Evolutionary conservation across 2,329 filamentous ascomycete genomes (phyloP).

Genomic region (Pseudogymnoascus sp.): DNA sequence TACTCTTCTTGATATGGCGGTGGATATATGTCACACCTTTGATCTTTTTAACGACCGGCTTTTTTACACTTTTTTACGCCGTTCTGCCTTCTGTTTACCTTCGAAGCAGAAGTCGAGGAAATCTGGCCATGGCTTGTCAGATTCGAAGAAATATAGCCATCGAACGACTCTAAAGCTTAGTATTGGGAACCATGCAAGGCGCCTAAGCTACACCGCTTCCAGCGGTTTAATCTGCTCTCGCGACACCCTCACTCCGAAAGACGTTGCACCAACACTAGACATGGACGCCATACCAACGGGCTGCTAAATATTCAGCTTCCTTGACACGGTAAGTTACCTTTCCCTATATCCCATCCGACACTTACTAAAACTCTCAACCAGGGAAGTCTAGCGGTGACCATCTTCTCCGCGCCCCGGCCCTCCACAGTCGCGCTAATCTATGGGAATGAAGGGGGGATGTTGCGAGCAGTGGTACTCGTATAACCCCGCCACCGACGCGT

Average conservation of each 20-base stretch:
- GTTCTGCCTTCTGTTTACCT: conserved; percentile 17
- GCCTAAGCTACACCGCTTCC: conserved; percentile 23
- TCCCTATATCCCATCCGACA: background rate
- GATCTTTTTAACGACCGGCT: conserved; percentile 9
- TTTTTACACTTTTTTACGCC: conserved; percentile 11
- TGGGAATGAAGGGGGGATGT: conserved; percentile 28
- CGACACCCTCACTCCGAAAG: conserved; percentile 18
- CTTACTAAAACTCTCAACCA: background rate
- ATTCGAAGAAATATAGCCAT: conserved; percentile 24
- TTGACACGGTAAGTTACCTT: conserved; percentile 21
- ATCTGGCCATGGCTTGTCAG: conserved; percentile 22
- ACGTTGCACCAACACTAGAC: conserved; percentile 21
- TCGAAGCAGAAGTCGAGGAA: conserved; percentile 21
- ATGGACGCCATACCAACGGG: conserved; percentile 15
- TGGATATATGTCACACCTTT: background rate
- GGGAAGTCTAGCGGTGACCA: conserved; percentile 25
- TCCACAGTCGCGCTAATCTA: conserved; percentile 26
- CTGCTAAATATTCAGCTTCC: conserved; percentile 27
- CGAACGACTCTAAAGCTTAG: conserved; percentile 19
- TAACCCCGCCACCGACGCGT: conserved; percentile 14
- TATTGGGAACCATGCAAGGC: conserved; percentile 21
- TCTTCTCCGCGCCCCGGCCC: conserved; percentile 26
- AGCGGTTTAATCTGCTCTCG: conserved; percentile 20
- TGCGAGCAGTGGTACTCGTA: conserved; percentile 25
- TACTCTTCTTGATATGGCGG: conserved; percentile 6